Evolutionary conservation across 176 grass and related monocot genomes (phyloP), one percentile per base, ranked within the genome.

Genomic region (Carex cristatella): DNA sequence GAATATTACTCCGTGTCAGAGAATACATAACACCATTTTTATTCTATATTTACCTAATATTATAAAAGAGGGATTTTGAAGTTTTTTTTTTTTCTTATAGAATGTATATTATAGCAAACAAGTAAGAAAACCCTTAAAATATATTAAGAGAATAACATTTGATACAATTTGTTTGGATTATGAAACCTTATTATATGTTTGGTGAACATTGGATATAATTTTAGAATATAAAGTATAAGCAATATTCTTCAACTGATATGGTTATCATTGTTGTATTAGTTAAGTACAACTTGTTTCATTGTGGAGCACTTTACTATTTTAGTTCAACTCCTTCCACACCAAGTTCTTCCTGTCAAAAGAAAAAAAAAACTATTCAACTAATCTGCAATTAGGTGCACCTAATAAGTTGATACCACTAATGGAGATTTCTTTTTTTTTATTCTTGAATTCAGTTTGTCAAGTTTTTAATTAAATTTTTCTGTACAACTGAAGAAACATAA

Each of bases 1-100:
- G 13, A 79, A 79, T 58, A 53, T 58, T 79, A 53, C 27, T 77
- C 51, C 58, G 74, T 57, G 74, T 48, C 74, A 79, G 74, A 57
- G 51, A 74, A 58, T 30, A 79, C 6, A 9, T 33, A 78, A 18
- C 53, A 18, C 23, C 30, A 30, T 79, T 58, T 6, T 33, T 8
- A 58, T 79, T 79, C 15, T 58, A 33, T 53, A 72, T 74, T 53
- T 53, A 3, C 44, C 18, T 74, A 51, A 42, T 23, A 68, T 27
- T 58, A 35, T 35, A 70, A 70, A 70, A 63, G 61, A 63, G 64
- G 64, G 35, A 14, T 14, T 30, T 35, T 1, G 9, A 33, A 66
- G 23, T 23, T 23, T 23, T 4, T 66, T 33, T 40, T 40, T 66
- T 35, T 66, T 66, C n/a, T 33, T 66, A 32, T 66, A 27, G 64